Percentiles rank a stretch among this genome's conserved stretches.
Conservation (phyloP, 1,284 basidiomycete genomes). For the Paramarasmius palmivorus region DNA sequence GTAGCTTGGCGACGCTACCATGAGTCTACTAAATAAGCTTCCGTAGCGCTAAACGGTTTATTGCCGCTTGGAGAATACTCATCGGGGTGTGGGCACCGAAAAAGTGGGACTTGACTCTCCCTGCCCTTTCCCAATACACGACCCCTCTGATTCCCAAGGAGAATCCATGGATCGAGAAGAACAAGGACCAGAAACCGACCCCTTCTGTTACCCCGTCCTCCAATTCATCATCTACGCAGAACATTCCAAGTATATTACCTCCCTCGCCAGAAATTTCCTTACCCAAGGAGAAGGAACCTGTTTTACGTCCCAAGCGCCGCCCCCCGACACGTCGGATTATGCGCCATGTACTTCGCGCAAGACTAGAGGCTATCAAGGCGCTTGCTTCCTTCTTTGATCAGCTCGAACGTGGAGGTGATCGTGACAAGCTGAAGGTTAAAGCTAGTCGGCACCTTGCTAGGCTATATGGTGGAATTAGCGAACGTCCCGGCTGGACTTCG, state of each 20-base stretch:
- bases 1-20: slow-evolving; percentile 24
- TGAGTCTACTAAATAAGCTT: slow-evolving; percentile 21
- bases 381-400: slow-evolving; percentile 72
- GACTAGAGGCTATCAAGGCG: slow-evolving; percentile 74
- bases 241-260: slow-evolving; percentile 12
- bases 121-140: slow-evolving; percentile 75
- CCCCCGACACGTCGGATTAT: slow-evolving; percentile 82
- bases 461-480: slow-evolving; percentile 48
- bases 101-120: slow-evolving; percentile 72
- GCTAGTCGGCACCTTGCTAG: slow-evolving; percentile 65
- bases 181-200: slow-evolving; percentile 24
- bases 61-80: slow-evolving; percentile 87
- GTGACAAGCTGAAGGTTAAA: slow-evolving; percentile 42
- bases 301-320: slow-evolving; percentile 44
- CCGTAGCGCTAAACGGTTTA: slow-evolving; percentile 73
- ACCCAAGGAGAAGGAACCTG: slow-evolving; percentile 36
- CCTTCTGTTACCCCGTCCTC: slow-evolving; percentile 10
- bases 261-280: slow-evolving; percentile 18
- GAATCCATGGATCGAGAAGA: slow-evolving; percentile 68
- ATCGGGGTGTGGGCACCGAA: slow-evolving; percentile 89
- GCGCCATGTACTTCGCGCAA: slow-evolving; percentile 81
- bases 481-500: not conserved
- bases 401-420: slow-evolving; percentile 50
- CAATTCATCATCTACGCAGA: slow-evolving; percentile 6
- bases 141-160: slow-evolving; percentile 62